These are phyloP conservation scores for Flaveria sonorensis DNA, from an alignment of 129 eudicot species.

Conservation along the genomic window DNA sequence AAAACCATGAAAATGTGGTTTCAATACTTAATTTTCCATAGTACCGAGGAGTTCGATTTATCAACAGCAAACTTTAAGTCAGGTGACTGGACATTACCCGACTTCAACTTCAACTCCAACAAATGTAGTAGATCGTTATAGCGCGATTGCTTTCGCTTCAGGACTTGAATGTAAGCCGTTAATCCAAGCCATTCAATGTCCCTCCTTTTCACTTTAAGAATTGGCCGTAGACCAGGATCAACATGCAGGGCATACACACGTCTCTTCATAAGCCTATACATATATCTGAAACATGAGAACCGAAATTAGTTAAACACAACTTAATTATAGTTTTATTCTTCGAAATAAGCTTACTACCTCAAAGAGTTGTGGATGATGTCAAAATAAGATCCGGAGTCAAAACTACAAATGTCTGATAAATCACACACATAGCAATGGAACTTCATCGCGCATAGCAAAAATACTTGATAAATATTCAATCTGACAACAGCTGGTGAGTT, in stretches of 20 bases:
- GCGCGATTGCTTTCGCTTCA: slow-evolving; percentile 64
- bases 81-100: slow-evolving; percentile 32
- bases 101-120: slow-evolving; percentile 45
- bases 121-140: slow-evolving; percentile 46
- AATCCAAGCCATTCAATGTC: slow-evolving; percentile 85
- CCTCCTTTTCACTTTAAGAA: slow-evolving; percentile 45
- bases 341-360: slow-evolving; percentile 45
- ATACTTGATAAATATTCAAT: slow-evolving; percentile 77
- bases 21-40: slow-evolving; percentile 82
- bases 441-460: slow-evolving; percentile 90
- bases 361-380: slow-evolving; percentile 49
- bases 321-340: background rate
- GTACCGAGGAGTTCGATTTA: slow-evolving; percentile 57
- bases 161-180: slow-evolving; percentile 55
- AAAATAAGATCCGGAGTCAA: slow-evolving; percentile 44
- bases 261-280: slow-evolving; percentile 63
- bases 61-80: slow-evolving; percentile 63
- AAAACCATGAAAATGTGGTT: background rate
- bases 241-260: slow-evolving; percentile 42
- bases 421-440: slow-evolving; percentile 65
- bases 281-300: slow-evolving; percentile 48
- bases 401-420: slow-evolving; percentile 42
- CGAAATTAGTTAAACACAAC: background rate
- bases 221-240: slow-evolving; percentile 39
- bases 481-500: slow-evolving; percentile 73